phyloP scores from a whole-genome alignment of 2,329 filamentous ascomycete species.

The Seiridium unicorne region DNA sequence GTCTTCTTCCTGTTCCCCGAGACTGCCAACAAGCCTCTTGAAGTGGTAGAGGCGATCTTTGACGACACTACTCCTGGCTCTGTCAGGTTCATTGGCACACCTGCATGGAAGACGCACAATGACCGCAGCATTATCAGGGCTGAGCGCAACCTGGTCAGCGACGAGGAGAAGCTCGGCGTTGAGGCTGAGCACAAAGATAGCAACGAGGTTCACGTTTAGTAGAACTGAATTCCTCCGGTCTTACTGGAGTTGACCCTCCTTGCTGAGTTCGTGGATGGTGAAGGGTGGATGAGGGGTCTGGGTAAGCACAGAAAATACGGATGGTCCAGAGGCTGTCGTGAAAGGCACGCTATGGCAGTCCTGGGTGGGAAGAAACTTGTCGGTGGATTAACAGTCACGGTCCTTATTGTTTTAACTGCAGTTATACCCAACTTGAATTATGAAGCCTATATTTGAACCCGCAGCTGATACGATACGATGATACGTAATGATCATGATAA shows the following conservation, averaged over 20 bases:
- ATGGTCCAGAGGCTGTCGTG: no score
- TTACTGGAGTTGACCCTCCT: not conserved
- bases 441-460: not conserved
- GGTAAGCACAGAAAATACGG: no score
- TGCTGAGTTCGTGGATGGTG: not conserved
- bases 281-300: no score
- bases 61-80: slow-evolving; percentile 34
- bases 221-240: not conserved
- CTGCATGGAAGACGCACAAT: slow-evolving; percentile 42
- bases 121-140: slow-evolving; percentile 27
- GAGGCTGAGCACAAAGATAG: slow-evolving; percentile 18
- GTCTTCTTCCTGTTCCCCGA: slow-evolving; percentile 57
- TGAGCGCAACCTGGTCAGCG: slow-evolving; percentile 32
- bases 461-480: not conserved
- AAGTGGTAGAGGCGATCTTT: slow-evolving; percentile 51
- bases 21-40: slow-evolving; percentile 53
- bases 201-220: not conserved
- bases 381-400: no score
- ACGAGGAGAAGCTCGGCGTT: slow-evolving; percentile 31
- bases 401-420: not conserved
- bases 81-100: slow-evolving; percentile 36
- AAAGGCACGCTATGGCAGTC: no score
- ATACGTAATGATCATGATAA: not conserved
- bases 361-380: no score
- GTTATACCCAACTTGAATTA: not conserved